Conservation (phyloP, 345 rosid species). For the Turritis glabra region DNA sequence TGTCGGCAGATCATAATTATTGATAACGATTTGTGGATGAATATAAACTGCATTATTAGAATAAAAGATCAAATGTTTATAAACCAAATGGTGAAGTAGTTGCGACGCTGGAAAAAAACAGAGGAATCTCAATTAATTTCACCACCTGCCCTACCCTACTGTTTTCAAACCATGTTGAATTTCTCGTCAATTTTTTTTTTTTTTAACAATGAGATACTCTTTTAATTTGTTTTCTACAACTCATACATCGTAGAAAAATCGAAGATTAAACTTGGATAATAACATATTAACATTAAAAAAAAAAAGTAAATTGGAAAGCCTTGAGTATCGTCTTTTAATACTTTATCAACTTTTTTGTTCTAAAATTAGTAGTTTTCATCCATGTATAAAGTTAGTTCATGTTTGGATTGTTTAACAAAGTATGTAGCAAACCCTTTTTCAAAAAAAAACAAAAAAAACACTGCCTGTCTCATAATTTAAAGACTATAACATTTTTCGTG, state of each 20-base stretch:
- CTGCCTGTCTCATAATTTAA: no score
- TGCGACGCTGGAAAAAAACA: constrained; percentile 18
- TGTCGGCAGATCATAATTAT: constrained; percentile 21
- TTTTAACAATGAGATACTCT: background rate
- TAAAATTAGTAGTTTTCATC: background rate
- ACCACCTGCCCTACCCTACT: background rate
- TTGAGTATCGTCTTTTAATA: background rate
- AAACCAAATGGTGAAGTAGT: constrained; percentile 15
- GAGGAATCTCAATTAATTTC: background rate
- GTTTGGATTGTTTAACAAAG: no score
- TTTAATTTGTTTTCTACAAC: background rate
- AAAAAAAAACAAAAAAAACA: no score
- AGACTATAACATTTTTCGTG: background rate
- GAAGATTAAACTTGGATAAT: no score
- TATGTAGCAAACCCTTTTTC: no score
- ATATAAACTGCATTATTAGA: constrained; percentile 21
- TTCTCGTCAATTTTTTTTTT: background rate
- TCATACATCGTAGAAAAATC: background rate
- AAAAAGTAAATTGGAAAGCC: background rate
- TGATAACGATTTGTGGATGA: constrained; percentile 15
- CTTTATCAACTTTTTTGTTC: background rate
- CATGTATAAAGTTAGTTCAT: no score
- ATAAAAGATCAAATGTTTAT: constrained; percentile 3
- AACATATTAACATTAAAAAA: background rate
- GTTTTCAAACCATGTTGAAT: background rate